A percentile compares a stretch with the other conserved stretches of the same genome.
Conservation (phyloP, 805 yeast species). For the Wickerhamiella shivajii region DNA sequence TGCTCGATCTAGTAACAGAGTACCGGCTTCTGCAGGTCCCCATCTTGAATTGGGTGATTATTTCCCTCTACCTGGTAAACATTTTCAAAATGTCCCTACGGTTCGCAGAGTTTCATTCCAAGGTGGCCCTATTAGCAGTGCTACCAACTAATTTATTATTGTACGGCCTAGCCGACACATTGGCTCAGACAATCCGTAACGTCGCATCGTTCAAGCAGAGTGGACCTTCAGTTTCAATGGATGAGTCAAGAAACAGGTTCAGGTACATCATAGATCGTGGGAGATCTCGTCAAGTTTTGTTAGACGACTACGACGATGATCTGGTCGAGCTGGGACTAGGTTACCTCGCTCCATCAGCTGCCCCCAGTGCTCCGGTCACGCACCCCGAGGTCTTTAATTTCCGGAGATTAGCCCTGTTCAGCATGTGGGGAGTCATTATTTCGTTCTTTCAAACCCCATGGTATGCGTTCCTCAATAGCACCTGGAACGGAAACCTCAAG, state of each 20-base stretch:
- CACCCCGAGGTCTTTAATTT: slow-evolving; percentile 37
- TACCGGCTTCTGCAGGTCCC: slow-evolving; percentile 22
- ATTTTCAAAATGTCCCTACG: slow-evolving; percentile 23
- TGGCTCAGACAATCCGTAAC: slow-evolving; percentile 62
- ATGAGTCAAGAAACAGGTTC: slow-evolving; percentile 6
- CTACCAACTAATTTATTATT: slow-evolving; percentile 65
- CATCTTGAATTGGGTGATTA: slow-evolving; percentile 25
- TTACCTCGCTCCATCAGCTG: slow-evolving; percentile 8
- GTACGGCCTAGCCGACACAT: slow-evolving; percentile 79
- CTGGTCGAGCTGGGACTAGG: slow-evolving; percentile 19
- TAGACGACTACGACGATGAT: slow-evolving; percentile 22
- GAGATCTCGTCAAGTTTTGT: slow-evolving; percentile 20
- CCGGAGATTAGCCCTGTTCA: slow-evolving; percentile 59
- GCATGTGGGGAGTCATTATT: slow-evolving; percentile 74
- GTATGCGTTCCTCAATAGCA: slow-evolving; percentile 67
- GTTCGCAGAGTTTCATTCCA: slow-evolving; percentile 33
- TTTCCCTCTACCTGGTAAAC: slow-evolving; percentile 18
- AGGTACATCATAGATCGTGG: slow-evolving; percentile 23
- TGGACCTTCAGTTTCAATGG: slow-evolving; percentile 9
- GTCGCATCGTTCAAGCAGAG: slow-evolving; percentile 21
- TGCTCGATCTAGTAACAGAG: slow-evolving; percentile 8
- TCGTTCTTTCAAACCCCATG: slow-evolving; percentile 78
- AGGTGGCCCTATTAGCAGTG: slow-evolving; percentile 59
- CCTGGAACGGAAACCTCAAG: slow-evolving; percentile 65
- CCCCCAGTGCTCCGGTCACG: slow-evolving; percentile 8